Conservation (phyloP, 225 moss, liverwort and hornwort genomes). For the Bryoerythrophyllum caledonicum region DNA sequence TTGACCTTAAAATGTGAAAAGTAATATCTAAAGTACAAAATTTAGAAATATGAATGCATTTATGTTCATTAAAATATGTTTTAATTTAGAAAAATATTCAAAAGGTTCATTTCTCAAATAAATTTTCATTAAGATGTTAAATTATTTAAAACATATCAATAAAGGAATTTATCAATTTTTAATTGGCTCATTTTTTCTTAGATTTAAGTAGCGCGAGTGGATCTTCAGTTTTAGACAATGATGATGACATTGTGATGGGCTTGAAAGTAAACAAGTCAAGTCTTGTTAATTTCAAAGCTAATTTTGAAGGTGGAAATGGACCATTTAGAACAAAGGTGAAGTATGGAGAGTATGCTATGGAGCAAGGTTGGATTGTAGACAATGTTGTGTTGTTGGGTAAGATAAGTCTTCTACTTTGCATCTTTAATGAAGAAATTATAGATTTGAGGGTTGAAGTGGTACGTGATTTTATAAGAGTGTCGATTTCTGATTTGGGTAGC, state of each 20-base stretch:
- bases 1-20: too few relatives aligned
- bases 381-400: slow-evolving; percentile 28
- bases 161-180: too few relatives aligned
- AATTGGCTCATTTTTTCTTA: too few relatives aligned
- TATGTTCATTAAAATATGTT: too few relatives aligned
- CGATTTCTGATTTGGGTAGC: slow-evolving; percentile 9
- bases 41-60: too few relatives aligned
- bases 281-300: slow-evolving; percentile 38
- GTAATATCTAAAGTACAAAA: too few relatives aligned
- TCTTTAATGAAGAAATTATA: background rate
- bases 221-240: slow-evolving; percentile 63
- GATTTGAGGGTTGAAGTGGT: background rate
- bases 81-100: too few relatives aligned
- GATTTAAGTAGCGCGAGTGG: slow-evolving; percentile 34
- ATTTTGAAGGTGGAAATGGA: slow-evolving; percentile 20
- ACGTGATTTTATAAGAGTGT: background rate
- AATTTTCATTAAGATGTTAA: too few relatives aligned
- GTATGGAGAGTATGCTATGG: slow-evolving; percentile 44
- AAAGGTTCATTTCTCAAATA: too few relatives aligned
- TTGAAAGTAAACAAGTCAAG: slow-evolving; percentile 48
- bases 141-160: too few relatives aligned
- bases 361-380: slow-evolving; percentile 40
- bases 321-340: slow-evolving; percentile 28
- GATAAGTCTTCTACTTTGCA: background rate
- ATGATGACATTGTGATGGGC: slow-evolving; percentile 58